Evolutionary conservation across 2,329 filamentous ascomycete genomes (phyloP), one percentile per base, ranked within the genome.

Genomic region (Byssothecium circinans): DNA sequence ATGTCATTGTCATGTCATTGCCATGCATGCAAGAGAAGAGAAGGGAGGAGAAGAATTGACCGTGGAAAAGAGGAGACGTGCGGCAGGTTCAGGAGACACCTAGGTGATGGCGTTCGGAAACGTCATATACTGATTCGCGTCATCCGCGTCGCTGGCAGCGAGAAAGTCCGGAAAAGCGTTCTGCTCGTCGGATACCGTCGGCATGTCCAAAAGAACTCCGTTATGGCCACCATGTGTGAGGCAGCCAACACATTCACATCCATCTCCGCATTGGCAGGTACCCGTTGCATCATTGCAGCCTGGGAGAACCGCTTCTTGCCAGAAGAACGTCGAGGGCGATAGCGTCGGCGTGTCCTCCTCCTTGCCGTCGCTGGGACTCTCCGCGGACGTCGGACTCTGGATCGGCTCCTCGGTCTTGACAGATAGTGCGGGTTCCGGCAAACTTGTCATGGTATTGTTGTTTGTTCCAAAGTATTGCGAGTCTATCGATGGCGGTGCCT

Each of bases 241-340:
- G 54, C 78, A 81, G 12, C 77, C 78, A n/a, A 77, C 68, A 53
- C 78, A 81, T 45, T 64, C 71, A 54, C 78, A 81, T 32, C 78
- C 77, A 45, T 74, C 75, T 14, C 76, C 77, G 47, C 78, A 81
- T 52, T 76, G 75, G 47, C 78, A 81, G 20, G 73, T 78, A 3
- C 78, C 78, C 5, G 72, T 76, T 3, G 70, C 62, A 49, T 80
- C 74, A 27, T 72, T 74, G 57, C 78, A 81, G 14, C 71, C 60
- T 5, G 71, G 70, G 1, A 73, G 52, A 0, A 60, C 61, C 52
- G 71, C 59, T 38, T 69, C 58, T 41, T 69, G 65, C 62, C 68
- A 68, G 44, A 70, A 66, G 47, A 65, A 73, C 0, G 67, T 62
- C 3, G 69, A 70, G 0, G 70, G 68, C 2, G 70, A 73, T 0